Evolutionary conservation across 148 eudicot genomes (phyloP), one percentile per base, ranked within the genome.

Genomic region (Diospyros lotus): DNA sequence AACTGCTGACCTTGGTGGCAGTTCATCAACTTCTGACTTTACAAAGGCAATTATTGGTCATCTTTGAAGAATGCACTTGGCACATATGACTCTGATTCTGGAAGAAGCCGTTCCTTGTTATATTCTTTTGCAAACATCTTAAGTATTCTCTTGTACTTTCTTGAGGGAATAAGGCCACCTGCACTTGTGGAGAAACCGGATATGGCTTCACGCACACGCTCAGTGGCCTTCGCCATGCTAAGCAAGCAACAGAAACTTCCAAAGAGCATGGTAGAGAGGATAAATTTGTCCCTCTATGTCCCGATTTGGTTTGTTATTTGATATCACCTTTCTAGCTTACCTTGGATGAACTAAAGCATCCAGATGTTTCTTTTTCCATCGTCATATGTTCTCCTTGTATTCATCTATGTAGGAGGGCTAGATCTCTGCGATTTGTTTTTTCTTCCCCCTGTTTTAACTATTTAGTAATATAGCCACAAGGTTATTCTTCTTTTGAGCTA

Each of bases 1-100:
- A 85, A 94, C 98, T 5, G 84, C 77, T 8, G 98, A 94, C 80
- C 97, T 94, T 74, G 97, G 97, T 73, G 98, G 98, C 73, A 70
- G 76, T 63, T 74, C 98, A 52, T 77, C 98, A 4, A 94, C 98
- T 18, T 76, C 87, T 5, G 93, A 94, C 6, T 94, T 91, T 71
- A 94, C 98, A 14, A 85, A 90, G 58, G 98, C 97, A 2, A 86
- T 94, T 38, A 88, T 92, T 67, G 90, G 87, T 71, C 93, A 90
- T 82, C 90, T 94, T 60, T 91, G 79, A 88, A 79, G 44, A 66
- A 54, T 66, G 73, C 41, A 44, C 48, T 17, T 64, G 13, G 40
- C n/a, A 59, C 28, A 7, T 48, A 65, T 53, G 5, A 48, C 14
- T 78, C 46, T 73, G 52, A 58, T 48, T 65, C 14, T 51, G 42